phyloP scores from a whole-genome alignment of 805 yeast genomes.

The Cyberlindnera amylophila region DNA sequence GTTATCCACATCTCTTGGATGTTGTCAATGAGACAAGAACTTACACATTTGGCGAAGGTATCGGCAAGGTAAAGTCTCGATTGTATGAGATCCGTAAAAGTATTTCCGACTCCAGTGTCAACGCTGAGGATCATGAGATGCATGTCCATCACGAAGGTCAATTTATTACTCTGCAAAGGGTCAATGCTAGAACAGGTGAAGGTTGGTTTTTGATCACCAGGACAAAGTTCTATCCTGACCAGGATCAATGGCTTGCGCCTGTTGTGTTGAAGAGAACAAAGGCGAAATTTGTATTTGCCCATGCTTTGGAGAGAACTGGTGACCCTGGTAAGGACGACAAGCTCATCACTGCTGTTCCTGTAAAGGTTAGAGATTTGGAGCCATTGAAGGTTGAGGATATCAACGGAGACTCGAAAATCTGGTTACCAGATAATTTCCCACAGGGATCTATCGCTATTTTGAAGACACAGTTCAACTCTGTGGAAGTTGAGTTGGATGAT shows the following conservation, averaged over 20 bases:
- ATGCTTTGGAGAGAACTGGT: conserved; percentile 50
- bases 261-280: conserved; percentile 55
- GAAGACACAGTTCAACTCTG: conserved; percentile 63
- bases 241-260: conserved; percentile 55
- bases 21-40: conserved; percentile 72
- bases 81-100: conserved; percentile 55
- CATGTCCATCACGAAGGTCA: conserved; percentile 93
- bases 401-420: conserved; percentile 47
- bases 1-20: conserved; percentile 77
- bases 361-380: conserved; percentile 49
- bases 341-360: conserved; percentile 61
- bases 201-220: conserved; percentile 90
- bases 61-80: conserved; percentile 63
- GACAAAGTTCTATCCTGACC: conserved; percentile 55
- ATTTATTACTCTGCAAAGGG: conserved; percentile 84
- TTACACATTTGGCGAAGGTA: conserved; percentile 61
- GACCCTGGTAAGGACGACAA: conserved; percentile 38
- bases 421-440: conserved; percentile 62
- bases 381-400: conserved; percentile 46
- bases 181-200: conserved; percentile 75
- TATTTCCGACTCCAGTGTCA: conserved; percentile 46
- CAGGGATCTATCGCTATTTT: conserved; percentile 90
- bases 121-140: conserved; percentile 72
- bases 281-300: conserved; percentile 55
- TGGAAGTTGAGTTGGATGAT: conserved; percentile 60